Percentiles rank a stretch among this genome's conserved stretches.
phyloP scores from a whole-genome alignment of 495 filamentous ascomycete species.

The Xylaria venustula region DNA sequence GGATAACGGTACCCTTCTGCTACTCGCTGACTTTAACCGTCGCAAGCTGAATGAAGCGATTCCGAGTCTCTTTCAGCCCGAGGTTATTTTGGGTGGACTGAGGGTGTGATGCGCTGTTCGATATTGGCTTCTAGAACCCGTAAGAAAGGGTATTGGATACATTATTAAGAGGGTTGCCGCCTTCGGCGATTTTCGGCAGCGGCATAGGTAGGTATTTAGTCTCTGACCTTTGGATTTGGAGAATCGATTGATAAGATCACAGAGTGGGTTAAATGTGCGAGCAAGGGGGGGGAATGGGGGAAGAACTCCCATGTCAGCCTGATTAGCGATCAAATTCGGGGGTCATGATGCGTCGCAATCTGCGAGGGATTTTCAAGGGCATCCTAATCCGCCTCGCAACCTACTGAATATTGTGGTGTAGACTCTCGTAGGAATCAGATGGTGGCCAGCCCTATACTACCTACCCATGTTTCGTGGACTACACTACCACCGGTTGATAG shows the following conservation, averaged over 20 bases:
- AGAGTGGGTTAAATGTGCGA: not conserved
- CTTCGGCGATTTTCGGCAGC: not conserved
- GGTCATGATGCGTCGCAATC: not conserved
- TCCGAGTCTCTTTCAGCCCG: not conserved
- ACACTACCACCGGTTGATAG: constrained; percentile 1
- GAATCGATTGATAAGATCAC: constrained; percentile 7
- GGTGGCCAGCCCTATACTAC: constrained; percentile 1
- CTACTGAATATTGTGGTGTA: too few relatives aligned
- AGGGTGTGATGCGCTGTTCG: not conserved
- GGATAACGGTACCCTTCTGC: too few relatives aligned
- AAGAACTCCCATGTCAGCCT: not conserved
- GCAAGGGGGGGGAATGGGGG: not conserved
- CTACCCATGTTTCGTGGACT: not conserved
- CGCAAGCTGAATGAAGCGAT: constrained; percentile 1
- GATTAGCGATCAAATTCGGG: not conserved
- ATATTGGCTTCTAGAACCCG: not conserved
- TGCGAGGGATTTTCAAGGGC: constrained; percentile 7
- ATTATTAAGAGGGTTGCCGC: not conserved
- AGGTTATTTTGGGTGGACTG: not conserved
- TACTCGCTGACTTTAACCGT: not conserved
- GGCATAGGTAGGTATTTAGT: too few relatives aligned
- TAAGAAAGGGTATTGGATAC: not conserved
- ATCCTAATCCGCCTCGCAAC: not conserved
- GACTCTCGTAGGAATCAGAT: not conserved
- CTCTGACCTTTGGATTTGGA: too few relatives aligned